Conservation (phyloP, 352 stramenopile species). For the Phytophthora constricta region DNA sequence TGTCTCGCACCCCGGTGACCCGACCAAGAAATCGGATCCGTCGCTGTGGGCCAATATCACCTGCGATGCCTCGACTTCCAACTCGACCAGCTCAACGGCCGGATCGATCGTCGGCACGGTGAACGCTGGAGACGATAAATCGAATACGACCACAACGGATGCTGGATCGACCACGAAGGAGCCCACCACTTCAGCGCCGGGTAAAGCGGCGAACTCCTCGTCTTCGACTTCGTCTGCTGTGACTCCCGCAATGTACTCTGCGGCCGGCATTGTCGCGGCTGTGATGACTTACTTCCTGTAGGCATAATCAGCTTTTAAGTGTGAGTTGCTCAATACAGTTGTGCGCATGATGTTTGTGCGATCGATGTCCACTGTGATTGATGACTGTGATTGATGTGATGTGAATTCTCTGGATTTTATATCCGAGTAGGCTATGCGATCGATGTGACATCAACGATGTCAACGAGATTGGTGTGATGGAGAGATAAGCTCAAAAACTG, state of each 20-base stretch:
- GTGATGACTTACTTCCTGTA: conserved; percentile 32
- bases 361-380: no score
- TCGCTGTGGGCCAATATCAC: conserved; percentile 41
- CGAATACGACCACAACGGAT: conserved; percentile 7
- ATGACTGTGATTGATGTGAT: neutral
- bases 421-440: no score
- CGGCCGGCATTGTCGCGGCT: conserved; percentile 15
- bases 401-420: no score
- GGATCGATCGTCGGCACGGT: conserved; percentile 3
- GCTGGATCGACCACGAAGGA: conserved; percentile 4
- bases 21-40: conserved; percentile 30
- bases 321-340: no score
- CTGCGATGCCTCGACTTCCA: conserved; percentile 23
- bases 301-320: no score
- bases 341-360: no score
- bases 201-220: conserved; percentile 2
- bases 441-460: no score
- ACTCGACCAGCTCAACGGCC: conserved; percentile 20
- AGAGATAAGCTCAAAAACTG: no score
- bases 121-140: conserved; percentile 12
- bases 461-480: no score
- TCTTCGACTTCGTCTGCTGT: conserved; percentile 14
- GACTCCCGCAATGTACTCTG: conserved; percentile 26
- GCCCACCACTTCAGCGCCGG: conserved; percentile 8
- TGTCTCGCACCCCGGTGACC: conserved; percentile 45